Evolutionary conservation across 176 grass and related monocot species (phyloP).

Genomic region (Tuctoria greenei): DNA sequence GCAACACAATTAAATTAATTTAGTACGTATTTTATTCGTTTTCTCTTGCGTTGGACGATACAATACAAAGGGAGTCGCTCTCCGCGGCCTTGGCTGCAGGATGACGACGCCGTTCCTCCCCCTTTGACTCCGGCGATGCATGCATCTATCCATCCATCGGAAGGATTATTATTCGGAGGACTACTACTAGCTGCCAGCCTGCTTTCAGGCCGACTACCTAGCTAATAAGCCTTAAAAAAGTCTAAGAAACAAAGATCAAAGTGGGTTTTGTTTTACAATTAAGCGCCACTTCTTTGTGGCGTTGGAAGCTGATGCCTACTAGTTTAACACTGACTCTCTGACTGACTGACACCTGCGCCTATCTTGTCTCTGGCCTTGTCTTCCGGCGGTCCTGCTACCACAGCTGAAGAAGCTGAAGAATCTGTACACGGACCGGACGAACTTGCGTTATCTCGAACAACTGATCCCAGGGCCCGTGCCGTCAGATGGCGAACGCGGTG

Average conservation of each 20-base stretch:
- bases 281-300: constrained; percentile 56
- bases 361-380: constrained; percentile 38
- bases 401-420: constrained; percentile 36
- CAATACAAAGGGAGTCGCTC: constrained; percentile 41
- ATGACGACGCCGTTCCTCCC: constrained; percentile 18
- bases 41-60: constrained; percentile 46
- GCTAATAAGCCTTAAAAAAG: constrained; percentile 3
- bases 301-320: constrained; percentile 26
- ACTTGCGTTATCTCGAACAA: background rate
- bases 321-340: constrained; percentile 23
- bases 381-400: constrained; percentile 33
- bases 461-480: constrained; percentile 10
- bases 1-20: background rate
- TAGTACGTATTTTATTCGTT: constrained; percentile 6
- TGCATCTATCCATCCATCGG: background rate
- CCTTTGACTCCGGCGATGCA: constrained; percentile 18
- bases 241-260: constrained; percentile 23
- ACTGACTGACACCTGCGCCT: constrained; percentile 14
- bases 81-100: constrained; percentile 27
- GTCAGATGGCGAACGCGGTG: constrained; percentile 43
- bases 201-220: constrained; percentile 48
- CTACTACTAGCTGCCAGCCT: constrained; percentile 46
- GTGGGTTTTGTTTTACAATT: constrained; percentile 43
- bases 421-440: constrained; percentile 41
- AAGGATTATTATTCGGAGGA: constrained; percentile 29